Percentiles rank a stretch among this genome's conserved stretches.
Conservation (phyloP, 768 basidiomycete genomes). For the Rhodosporidiobolus odoratus region DNA sequence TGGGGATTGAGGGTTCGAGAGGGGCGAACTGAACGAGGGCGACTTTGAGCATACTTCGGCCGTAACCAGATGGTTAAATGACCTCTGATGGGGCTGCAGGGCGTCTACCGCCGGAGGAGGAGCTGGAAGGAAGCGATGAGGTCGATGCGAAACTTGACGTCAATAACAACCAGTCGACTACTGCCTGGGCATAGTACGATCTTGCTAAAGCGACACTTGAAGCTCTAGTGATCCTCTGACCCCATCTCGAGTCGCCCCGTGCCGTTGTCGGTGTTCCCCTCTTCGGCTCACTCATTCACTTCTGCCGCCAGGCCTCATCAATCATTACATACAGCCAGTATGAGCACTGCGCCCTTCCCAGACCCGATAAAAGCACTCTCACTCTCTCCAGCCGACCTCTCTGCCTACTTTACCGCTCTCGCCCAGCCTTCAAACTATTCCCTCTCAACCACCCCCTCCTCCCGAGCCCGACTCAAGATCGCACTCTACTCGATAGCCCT, state of each 20-base stretch:
- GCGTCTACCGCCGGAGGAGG: too few relatives aligned
- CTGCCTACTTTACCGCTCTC: constrained; percentile 5
- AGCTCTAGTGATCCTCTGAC: too few relatives aligned
- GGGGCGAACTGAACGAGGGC: constrained; percentile 32
- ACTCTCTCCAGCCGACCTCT: not conserved
- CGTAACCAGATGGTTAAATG: too few relatives aligned
- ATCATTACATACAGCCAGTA: not conserved
- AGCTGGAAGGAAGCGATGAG: not conserved
- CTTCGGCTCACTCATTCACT: not conserved
- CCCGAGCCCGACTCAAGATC: not conserved
- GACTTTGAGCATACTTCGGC: constrained; percentile 7
- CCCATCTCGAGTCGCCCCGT: too few relatives aligned
- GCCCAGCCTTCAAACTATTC: not conserved
- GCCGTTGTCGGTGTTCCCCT: not conserved
- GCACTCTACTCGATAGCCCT: constrained; percentile 17
- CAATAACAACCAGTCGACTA: not conserved
- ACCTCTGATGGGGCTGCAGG: too few relatives aligned
- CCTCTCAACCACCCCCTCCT: not conserved
- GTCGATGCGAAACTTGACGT: too few relatives aligned
- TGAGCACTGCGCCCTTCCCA: not conserved
- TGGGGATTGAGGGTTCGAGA: not conserved
- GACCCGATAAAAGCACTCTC: not conserved
- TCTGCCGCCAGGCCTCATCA: too few relatives aligned
- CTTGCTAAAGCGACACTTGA: not conserved
- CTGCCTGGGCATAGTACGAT: too few relatives aligned